phyloP scores from a whole-genome alignment of 2,329 filamentous ascomycete genomes.

The Aspergillus phoenicis region DNA sequence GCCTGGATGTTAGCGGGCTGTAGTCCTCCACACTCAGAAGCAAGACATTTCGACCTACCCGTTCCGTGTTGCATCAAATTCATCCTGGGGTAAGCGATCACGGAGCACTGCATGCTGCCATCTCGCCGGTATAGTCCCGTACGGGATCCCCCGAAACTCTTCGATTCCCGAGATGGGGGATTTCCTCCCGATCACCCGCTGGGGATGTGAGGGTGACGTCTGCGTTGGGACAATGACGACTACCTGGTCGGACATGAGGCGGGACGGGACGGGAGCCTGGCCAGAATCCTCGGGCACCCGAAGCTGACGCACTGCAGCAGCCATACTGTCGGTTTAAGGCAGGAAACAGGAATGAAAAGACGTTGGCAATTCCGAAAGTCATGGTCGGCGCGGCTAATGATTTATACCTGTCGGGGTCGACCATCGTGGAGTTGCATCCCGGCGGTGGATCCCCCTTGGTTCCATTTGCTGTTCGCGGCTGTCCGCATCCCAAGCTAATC shows the following conservation, averaged over 20 bases:
- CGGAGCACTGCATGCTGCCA: constrained; percentile 8
- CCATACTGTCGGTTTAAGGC: not conserved
- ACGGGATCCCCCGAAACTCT: constrained; percentile 6
- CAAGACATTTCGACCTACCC: not conserved
- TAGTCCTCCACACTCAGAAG: too few species aligned
- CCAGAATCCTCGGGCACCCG: not conserved
- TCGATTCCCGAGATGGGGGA: constrained; percentile 3
- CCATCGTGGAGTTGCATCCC: not conserved
- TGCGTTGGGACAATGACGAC: constrained; percentile 1
- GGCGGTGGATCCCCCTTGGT: not conserved
- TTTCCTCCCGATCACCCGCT: not conserved
- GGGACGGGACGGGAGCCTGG: not conserved
- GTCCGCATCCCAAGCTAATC: not conserved
- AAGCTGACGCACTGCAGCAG: not conserved
- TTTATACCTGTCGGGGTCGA: not conserved
- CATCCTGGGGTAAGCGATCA: constrained; percentile 2
- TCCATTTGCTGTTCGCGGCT: not conserved
- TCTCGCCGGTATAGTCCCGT: constrained; percentile 1
- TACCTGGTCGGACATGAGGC: too few species aligned
- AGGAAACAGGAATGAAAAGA: too few species aligned
- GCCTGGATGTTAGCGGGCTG: not conserved
- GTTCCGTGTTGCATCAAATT: not conserved
- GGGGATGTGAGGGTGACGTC: not conserved
- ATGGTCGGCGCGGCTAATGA: constrained; percentile 3
- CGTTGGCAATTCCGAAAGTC: not conserved